Evolutionary conservation across 257 asterid species (phyloP).

Genomic region (Nicotiana paniculata): DNA sequence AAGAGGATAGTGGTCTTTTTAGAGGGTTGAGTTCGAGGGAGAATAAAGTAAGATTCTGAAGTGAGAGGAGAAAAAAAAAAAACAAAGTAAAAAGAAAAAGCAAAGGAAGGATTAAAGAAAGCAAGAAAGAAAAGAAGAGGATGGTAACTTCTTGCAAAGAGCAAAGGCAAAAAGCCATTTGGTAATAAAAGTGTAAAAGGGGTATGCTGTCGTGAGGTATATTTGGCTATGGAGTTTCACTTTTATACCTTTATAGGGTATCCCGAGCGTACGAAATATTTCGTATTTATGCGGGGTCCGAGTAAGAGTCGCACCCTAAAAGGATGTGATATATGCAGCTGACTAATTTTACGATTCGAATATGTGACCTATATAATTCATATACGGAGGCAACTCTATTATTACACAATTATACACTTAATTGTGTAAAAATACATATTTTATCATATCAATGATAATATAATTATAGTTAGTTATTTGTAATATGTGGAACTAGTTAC

Average conservation of each 20-base stretch:
- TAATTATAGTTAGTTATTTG: too few species aligned
- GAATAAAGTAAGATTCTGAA: conserved; percentile 69
- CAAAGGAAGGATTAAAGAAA: conserved; percentile 7
- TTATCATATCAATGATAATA: too few species aligned
- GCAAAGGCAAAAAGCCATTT: conserved; percentile 57
- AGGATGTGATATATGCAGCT: too few species aligned
- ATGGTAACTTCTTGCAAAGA: conserved; percentile 74
- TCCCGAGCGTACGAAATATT: rapidly evolving
- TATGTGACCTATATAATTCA: too few species aligned
- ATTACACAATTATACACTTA: too few species aligned
- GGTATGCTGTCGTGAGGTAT: not conserved
- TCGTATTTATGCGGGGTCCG: too few species aligned
- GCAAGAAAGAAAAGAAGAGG: conserved; percentile 31
- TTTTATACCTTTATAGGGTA: too few species aligned
- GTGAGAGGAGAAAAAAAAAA: conserved; percentile 24
- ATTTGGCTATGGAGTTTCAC: not conserved
- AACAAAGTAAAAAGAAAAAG: conserved; percentile 21
- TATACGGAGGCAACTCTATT: too few species aligned
- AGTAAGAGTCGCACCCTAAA: too few species aligned
- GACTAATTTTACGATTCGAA: too few species aligned
- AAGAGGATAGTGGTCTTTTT: conserved; percentile 24
- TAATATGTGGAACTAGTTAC: too few species aligned
- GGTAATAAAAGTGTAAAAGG: conserved; percentile 4
- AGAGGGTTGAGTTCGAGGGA: conserved; percentile 46
- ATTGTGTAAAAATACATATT: too few species aligned